Conservation (phyloP, 2,329 filamentous ascomycete genomes). For the Neonectria magnoliae region DNA sequence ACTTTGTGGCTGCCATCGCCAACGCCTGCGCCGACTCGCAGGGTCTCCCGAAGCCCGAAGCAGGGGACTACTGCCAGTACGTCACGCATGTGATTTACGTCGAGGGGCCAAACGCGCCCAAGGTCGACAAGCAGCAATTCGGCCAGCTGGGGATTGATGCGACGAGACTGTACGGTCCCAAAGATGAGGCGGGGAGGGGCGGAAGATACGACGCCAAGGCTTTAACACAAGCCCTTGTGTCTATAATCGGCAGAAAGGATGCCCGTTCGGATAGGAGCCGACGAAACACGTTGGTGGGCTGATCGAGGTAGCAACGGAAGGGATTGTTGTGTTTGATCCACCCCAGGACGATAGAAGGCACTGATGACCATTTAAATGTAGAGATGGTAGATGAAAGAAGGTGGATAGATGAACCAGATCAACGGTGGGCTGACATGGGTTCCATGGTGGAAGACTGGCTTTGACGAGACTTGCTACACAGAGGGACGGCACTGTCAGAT, state of each 20-base stretch:
- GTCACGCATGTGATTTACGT: constrained; percentile 88
- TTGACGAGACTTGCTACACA: not conserved
- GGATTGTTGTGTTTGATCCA: not conserved
- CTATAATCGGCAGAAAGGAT: constrained; percentile 72
- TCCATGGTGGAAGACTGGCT: not conserved
- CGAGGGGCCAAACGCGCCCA: constrained; percentile 75
- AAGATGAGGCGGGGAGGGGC: constrained; percentile 52
- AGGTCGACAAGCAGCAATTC: constrained; percentile 74
- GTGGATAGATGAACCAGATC: not conserved
- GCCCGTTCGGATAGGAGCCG: constrained; percentile 51
- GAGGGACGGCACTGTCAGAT: not conserved
- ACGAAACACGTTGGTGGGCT: constrained; percentile 56
- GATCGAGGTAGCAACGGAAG: not conserved
- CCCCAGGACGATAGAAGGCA: not conserved
- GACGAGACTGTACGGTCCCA: constrained; percentile 79
- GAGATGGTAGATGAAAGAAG: not conserved
- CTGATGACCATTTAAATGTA: not conserved
- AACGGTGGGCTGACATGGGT: not conserved
- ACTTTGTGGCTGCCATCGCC: constrained; percentile 85
- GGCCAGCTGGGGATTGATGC: constrained; percentile 77
- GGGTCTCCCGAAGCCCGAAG: constrained; percentile 52
- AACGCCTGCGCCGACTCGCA: constrained; percentile 77
- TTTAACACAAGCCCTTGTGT: constrained; percentile 78
- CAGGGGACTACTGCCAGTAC: constrained; percentile 69
- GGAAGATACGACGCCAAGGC: constrained; percentile 80